Conservation (phyloP, 2,329 filamentous ascomycete species). For the Cladosporium sp. region DNA sequence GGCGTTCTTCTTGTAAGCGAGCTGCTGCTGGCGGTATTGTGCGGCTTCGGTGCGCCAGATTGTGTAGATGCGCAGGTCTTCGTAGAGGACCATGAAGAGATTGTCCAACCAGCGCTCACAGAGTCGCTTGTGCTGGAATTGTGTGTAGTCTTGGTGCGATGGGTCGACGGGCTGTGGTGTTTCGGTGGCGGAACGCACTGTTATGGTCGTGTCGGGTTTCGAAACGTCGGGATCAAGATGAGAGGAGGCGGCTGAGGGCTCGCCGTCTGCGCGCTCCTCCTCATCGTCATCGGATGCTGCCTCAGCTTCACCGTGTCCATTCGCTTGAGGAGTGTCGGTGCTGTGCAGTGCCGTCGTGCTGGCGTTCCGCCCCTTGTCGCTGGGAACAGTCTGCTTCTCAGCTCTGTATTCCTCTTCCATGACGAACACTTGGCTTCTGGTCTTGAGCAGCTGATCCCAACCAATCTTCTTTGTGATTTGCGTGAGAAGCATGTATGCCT, state of each 20-base stretch:
- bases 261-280: constrained; percentile 13
- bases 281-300: constrained; percentile 24
- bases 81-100: constrained; percentile 98
- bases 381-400: constrained; percentile 63
- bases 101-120: constrained; percentile 98
- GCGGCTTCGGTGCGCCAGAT: constrained; percentile 99
- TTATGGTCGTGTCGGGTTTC: constrained; percentile 32
- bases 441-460: constrained; percentile 93
- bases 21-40: constrained; percentile 86
- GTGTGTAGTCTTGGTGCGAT: constrained; percentile 71
- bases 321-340: constrained; percentile 53
- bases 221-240: constrained; percentile 32
- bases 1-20: constrained; percentile 93
- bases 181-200: constrained; percentile 28
- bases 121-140: constrained; percentile 93
- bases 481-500: constrained; percentile 89
- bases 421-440: constrained; percentile 93
- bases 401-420: constrained; percentile 99
- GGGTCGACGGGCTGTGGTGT: constrained; percentile 44
- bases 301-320: constrained; percentile 38
- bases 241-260: constrained; percentile 26
- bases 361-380: constrained; percentile 60
- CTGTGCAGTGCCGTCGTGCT: constrained; percentile 75
- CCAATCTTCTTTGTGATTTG: constrained; percentile 96
- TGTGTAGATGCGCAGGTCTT: constrained; percentile 95